These are phyloP conservation scores for Grigorovia transvaalensis DNA, from an alignment of 805 yeast species.

Conservation along the genomic window DNA sequence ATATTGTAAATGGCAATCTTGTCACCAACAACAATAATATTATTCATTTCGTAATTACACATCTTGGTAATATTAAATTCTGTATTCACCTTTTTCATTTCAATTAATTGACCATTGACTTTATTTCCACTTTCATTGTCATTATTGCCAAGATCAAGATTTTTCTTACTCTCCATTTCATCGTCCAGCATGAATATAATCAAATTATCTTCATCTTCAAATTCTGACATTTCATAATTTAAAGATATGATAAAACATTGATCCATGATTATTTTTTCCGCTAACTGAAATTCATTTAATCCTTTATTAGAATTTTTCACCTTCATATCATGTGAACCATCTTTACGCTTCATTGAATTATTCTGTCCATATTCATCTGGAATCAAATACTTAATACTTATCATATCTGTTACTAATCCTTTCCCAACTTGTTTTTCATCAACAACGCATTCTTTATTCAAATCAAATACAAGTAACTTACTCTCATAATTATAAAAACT, in stretches of 20 bases:
- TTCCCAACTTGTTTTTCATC: slow-evolving; percentile 2
- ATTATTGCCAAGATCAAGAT: not conserved
- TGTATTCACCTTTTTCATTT: slow-evolving; percentile 17
- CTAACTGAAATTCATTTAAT: slow-evolving; percentile 15
- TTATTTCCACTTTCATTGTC: not conserved
- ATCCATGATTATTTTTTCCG: slow-evolving; percentile 27
- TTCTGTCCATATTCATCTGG: not conserved
- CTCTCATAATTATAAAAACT: slow-evolving; percentile 1
- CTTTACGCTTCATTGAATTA: not conserved
- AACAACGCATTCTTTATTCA: slow-evolving; percentile 4
- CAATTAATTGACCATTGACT: slow-evolving; percentile 21
- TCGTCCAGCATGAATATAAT: slow-evolving; percentile 31
- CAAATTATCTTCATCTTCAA: slow-evolving; percentile 22
- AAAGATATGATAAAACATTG: slow-evolving; percentile 31
- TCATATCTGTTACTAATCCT: not conserved
- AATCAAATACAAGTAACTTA: slow-evolving; percentile 10
- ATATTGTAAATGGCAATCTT: slow-evolving; percentile 22
- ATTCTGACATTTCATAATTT: slow-evolving; percentile 25
- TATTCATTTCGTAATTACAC: slow-evolving; percentile 20
- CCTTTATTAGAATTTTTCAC: not conserved
- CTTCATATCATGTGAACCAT: not conserved
- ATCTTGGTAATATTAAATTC: slow-evolving; percentile 13
- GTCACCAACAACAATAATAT: slow-evolving; percentile 28
- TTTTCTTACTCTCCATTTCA: not conserved
- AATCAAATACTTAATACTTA: not conserved